Base-by-base conservation (phyloP, 1,139 yeast species). In the Groenewaldozyma sp. region DNA sequence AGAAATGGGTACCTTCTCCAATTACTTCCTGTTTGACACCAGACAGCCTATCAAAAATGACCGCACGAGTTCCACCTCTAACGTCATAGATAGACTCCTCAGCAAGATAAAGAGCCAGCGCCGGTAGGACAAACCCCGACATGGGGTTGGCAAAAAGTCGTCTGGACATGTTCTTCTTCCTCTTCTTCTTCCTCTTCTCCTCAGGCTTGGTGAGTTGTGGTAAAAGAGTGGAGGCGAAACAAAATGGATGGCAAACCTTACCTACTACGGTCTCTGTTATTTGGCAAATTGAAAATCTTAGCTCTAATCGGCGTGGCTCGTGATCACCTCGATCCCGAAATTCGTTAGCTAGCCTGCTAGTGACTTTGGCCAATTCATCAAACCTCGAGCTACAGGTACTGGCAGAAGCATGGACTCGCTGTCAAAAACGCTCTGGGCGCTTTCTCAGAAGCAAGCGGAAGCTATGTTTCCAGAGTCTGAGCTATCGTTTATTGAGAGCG, bases 1-100 rank as follows among this genome's bases (percentile, higher is more conserved):
- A 69, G 62, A 91, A 91, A 63, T 91, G 97, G 27, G 97, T 84
- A 43, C 99, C 99, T 66, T 91, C 99, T 24, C 96, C 96, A 48
- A 87, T 70, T 21, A 91, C 96, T 11, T 68, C 68, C 53, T 77
- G 79, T 62, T 84, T 82, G 41, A 91, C 95, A 68, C 99, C 99
- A 40, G 73, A 67, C 46, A 91, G 65, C 55, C 99, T 74, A 67
- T 91, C 98, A 56, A 93, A 91, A 49, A 91, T 83, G 42, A 91
- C 95, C 18, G 97, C 98, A 57, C 98, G 73, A 47, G 84, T 76
- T 41, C 98, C 98, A 42, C 98, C 98, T 55, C 82, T 80, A 33
- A 91, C 98, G 58, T 91, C 98, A 60, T 87, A 91, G 43, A 56
- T 48, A 29, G 60, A 53, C 44, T 53, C 53, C 45, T 56, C 58